These are phyloP conservation scores for Talaromyces verruculosus DNA, from an alignment of 2,329 filamentous ascomycete genomes.

Conservation along the genomic window DNA sequence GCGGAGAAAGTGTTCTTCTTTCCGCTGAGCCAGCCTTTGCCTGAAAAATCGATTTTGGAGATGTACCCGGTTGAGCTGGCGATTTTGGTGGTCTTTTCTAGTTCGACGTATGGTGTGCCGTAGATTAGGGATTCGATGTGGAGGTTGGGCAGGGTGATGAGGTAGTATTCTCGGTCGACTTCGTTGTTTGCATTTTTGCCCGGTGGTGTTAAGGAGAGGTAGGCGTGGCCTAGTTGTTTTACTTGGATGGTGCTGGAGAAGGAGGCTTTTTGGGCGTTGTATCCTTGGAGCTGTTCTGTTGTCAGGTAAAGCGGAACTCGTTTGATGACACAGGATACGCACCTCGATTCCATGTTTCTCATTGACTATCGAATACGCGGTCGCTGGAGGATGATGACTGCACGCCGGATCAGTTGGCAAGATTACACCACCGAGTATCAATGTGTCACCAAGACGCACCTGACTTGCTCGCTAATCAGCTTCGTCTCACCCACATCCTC, in stretches of 20 bases:
- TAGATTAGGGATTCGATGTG: conserved; percentile 90
- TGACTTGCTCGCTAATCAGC: conserved; percentile 91
- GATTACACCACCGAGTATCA: not conserved
- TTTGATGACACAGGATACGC: conserved; percentile 23
- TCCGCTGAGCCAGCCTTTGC: conserved; percentile 90
- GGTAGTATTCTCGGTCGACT: conserved; percentile 63
- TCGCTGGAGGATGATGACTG: conserved; percentile 88
- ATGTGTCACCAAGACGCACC: conserved; percentile 40
- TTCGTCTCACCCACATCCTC: conserved; percentile 70
- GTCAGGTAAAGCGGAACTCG: not conserved
- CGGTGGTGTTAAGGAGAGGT: conserved; percentile 64
- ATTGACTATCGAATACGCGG: conserved; percentile 91
- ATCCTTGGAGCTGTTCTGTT: conserved; percentile 61
- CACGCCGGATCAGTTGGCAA: conserved; percentile 17
- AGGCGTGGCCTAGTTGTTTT: conserved; percentile 88
- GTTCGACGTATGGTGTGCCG: conserved; percentile 76
- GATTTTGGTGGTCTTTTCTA: conserved; percentile 83
- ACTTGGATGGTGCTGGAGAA: conserved; percentile 93
- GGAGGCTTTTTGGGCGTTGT: conserved; percentile 94
- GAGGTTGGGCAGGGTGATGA: conserved; percentile 86
- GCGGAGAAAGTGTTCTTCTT: conserved; percentile 92
- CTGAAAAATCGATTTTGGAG: conserved; percentile 86
- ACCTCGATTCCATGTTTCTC: conserved; percentile 71
- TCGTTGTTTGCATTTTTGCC: conserved; percentile 53
- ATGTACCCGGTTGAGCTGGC: conserved; percentile 82